phyloP scores from a whole-genome alignment of 2,329 filamentous ascomycete genomes.

The Aulographum hederae region DNA sequence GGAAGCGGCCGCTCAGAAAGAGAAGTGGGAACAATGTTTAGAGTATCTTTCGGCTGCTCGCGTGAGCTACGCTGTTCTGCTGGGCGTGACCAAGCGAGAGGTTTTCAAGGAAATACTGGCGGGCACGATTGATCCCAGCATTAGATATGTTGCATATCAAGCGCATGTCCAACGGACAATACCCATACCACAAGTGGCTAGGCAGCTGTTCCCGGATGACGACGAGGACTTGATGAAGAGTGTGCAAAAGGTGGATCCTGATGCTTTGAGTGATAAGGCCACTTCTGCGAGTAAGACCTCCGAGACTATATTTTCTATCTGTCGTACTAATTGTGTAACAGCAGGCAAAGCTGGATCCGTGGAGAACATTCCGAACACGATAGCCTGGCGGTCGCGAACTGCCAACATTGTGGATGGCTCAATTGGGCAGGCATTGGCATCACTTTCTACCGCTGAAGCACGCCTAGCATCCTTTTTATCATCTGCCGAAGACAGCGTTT shows the following conservation, averaged over 20 bases:
- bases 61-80: conserved; percentile 66
- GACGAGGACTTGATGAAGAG: conserved; percentile 43
- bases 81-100: conserved; percentile 49
- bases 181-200: conserved; percentile 60
- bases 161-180: conserved; percentile 63
- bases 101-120: conserved; percentile 72
- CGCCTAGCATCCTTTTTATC: conserved; percentile 29
- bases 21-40: conserved; percentile 62
- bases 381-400: conserved; percentile 71
- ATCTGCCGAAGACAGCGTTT: conserved; percentile 11
- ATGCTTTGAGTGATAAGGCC: conserved; percentile 28
- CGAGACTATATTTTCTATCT: neutral
- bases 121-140: conserved; percentile 77
- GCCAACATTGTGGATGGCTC: conserved; percentile 86
- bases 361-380: conserved; percentile 42
- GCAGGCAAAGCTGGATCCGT: conserved; percentile 18
- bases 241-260: conserved; percentile 50
- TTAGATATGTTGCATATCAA: conserved; percentile 89
- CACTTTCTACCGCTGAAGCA: conserved; percentile 40
- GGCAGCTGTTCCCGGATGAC: conserved; percentile 55
- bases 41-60: conserved; percentile 57
- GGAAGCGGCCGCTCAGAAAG: conserved; percentile 14
- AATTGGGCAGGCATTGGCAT: conserved; percentile 67
- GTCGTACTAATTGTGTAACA: neutral
- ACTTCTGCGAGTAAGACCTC: conserved; percentile 30